Conservation (phyloP, 2,329 filamentous ascomycete genomes). For the Aspergillus nomiae region DNA sequence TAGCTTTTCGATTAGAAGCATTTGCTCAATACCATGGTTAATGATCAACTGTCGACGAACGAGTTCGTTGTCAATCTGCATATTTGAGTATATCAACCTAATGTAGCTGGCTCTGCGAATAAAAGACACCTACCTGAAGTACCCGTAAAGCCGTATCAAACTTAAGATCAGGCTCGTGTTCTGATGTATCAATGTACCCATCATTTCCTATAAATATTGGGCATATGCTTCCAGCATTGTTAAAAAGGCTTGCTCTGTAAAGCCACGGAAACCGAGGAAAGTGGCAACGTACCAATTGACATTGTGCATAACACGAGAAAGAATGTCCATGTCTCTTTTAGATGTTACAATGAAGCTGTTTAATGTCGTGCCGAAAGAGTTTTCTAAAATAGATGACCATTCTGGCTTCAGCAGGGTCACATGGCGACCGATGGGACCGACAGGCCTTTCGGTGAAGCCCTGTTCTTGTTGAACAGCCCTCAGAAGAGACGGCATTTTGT, state of each 20-base stretch:
- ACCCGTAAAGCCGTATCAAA: slow-evolving; percentile 80
- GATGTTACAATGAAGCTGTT: slow-evolving; percentile 80
- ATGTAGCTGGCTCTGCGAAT: slow-evolving; percentile 1
- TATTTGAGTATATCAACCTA: not conserved
- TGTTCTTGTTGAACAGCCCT: slow-evolving; percentile 68
- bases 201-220: slow-evolving; percentile 67
- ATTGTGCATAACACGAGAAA: slow-evolving; percentile 66
- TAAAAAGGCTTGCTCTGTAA: slow-evolving; percentile 5
- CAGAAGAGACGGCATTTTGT: slow-evolving; percentile 64
- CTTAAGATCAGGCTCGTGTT: slow-evolving; percentile 71
- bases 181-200: slow-evolving; percentile 57
- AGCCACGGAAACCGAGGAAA: not conserved
- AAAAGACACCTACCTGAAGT: slow-evolving; percentile 56
- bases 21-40: slow-evolving; percentile 78
- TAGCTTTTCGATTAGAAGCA: slow-evolving; percentile 71
- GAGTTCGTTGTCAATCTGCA: slow-evolving; percentile 72
- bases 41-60: slow-evolving; percentile 84
- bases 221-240: slow-evolving; percentile 43
- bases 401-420: slow-evolving; percentile 75
- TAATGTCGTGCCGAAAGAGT: slow-evolving; percentile 67
- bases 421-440: slow-evolving; percentile 81
- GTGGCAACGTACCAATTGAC: slow-evolving; percentile 49
- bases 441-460: slow-evolving; percentile 69
- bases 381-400: slow-evolving; percentile 84
- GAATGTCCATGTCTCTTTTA: slow-evolving; percentile 71